Conservation (phyloP, 2,329 filamentous ascomycete species). For the Ceratocystis diversiconidia region DNA sequence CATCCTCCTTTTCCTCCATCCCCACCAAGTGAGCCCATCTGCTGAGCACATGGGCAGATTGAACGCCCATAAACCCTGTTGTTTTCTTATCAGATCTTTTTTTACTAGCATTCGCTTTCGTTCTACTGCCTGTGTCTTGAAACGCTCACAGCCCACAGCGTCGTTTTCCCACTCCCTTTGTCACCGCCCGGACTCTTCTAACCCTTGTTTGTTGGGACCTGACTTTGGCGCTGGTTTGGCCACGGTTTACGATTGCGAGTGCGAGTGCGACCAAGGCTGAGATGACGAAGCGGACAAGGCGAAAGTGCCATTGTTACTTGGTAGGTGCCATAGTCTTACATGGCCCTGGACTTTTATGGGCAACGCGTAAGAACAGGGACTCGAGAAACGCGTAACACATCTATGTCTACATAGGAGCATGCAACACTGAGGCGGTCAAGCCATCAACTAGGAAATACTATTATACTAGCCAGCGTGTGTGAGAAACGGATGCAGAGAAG, state of each 20-base stretch:
- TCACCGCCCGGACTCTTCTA: neutral
- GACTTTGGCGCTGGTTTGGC: neutral
- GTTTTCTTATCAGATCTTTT: conserved; percentile 5
- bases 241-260: neutral
- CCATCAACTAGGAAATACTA: no score
- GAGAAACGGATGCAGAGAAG: no score
- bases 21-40: neutral
- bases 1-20: neutral
- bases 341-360: no score
- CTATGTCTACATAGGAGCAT: no score
- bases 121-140: neutral
- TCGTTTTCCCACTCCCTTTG: neutral
- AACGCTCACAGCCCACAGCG: no score
- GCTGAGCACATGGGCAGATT: neutral
- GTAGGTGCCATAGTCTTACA: no score
- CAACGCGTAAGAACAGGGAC: no score
- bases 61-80: neutral
- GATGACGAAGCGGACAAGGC: neutral
- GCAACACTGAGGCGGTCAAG: no score
- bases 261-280: neutral
- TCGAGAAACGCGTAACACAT: no score
- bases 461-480: no score
- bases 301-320: neutral
- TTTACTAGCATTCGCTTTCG: neutral
- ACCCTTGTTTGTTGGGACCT: neutral